A percentile compares a stretch with the other conserved stretches of the same genome.
Conservation (phyloP, 2,329 filamentous ascomycete genomes). For the Xylariaceae sp. region DNA sequence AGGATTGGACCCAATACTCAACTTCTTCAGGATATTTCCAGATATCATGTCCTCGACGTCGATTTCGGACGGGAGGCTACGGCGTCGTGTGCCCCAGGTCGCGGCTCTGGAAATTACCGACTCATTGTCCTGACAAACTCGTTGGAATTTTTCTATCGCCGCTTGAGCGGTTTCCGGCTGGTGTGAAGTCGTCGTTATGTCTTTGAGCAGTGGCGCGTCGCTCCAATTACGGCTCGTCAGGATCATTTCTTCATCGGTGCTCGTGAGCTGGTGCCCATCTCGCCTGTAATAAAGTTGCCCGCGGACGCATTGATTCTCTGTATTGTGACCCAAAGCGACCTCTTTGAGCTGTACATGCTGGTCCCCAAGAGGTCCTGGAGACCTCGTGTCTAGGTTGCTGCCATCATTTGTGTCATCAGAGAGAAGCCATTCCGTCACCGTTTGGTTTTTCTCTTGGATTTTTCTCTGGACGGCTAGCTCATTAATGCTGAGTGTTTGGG, state of each 20-base stretch:
- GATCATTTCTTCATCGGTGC: conserved; percentile 47
- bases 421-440: too few species aligned
- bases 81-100: conserved; percentile 66
- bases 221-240: conserved; percentile 44
- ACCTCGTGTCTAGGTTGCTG: too few species aligned
- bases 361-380: too few species aligned
- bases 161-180: conserved; percentile 50
- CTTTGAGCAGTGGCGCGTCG: conserved; percentile 42
- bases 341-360: conserved; percentile 35
- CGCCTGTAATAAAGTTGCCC: conserved; percentile 47
- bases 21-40: conserved; percentile 60
- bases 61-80: conserved; percentile 55
- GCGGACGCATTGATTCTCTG: conserved; percentile 44
- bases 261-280: conserved; percentile 34
- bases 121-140: conserved; percentile 50
- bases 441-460: too few species aligned
- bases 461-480: too few species aligned
- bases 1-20: conserved; percentile 47
- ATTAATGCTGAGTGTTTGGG: too few species aligned
- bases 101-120: conserved; percentile 60
- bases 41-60: conserved; percentile 58
- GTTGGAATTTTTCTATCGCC: conserved; percentile 50
- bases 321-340: conserved; percentile 42
- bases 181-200: conserved; percentile 32
- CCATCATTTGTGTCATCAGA: too few species aligned